Base-by-base conservation (phyloP, 1,284 basidiomycete species). In the Cutaneotrichosporon spelunceum region DNA sequence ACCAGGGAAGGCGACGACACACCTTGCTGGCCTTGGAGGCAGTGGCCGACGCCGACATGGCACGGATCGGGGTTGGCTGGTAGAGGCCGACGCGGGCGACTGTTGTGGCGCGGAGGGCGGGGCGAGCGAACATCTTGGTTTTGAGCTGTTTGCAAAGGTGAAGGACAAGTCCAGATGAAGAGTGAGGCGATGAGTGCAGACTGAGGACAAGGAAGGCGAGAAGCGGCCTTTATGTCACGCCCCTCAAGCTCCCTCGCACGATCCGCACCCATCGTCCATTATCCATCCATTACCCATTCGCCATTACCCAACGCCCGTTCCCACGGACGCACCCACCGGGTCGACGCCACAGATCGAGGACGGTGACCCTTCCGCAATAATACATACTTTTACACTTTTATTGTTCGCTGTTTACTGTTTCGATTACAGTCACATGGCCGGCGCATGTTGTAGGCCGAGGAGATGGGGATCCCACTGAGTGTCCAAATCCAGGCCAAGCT, bases 381-480 rank as follows among this genome's bases (percentile, higher is more conserved):
- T 45, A 45, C n/a, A 45, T n/a, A n/a, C n/a, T n/a, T n/a, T n/a
- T n/a, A n/a, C n/a, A n/a, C n/a, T n/a, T n/a, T n/a, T n/a, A n/a
- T n/a, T n/a, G 23, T n/a, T 19, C 42, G 23, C 10, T 45, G 11
- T 19, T 16, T 42, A 50, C 26, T 30, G 48, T 11, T n/a, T 9
- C 5, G 4, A 26, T 14, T 50, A 29, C 26, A n/a, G 7, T 29
- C 19, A 50, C 48, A 50, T 50, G 14, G 48, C 19, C 4, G 26
- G 48, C 27, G 48, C 48, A 27, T 50, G 26, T 10, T 26, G 26
- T 16, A 63, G 34, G 21, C 61, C 64, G 16, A 66, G 30, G 26
- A 66, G 59, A 9, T 42, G 47, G 4, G 50, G 26, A 21, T 63
- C 61, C 65, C 65, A 66, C 19, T 47, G 36, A 2, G 68, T 66